Evolutionary conservation across 257 asterid genomes (phyloP), one percentile per base, ranked within the genome.

Genomic region (Forsythia viridissima): DNA sequence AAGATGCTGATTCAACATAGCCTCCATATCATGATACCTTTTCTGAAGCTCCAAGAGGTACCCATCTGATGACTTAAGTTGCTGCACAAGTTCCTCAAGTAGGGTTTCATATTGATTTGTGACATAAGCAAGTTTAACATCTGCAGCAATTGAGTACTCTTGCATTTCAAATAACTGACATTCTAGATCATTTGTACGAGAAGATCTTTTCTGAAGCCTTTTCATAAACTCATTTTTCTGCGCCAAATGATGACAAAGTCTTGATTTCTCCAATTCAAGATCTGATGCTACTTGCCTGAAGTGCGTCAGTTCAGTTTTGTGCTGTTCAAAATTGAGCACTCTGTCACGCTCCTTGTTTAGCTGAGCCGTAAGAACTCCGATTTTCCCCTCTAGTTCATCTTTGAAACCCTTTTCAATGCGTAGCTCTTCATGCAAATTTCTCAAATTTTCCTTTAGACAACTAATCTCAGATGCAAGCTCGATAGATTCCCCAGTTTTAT

Each of bases 231-330:
- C 79, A 11, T 79, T 86, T 59, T 84, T 89, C 88, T 84, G 90
- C 82, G 43, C 80, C 80, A 89, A 80, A 73, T 83, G 91, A 79
- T 73, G 84, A 78, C 80, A 71, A 61, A 90, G 91, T 79, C 89
- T 89, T 66, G 87, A 87, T 77, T 86, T 95, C 84, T 93, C 97
- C 81, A 73, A 44, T 82, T 91, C 94, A 40, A 89, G 88, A 80
- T 87, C 86, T 39, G 86, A 82, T 66, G 82, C 87, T 76, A 86
- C 85, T 77, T 86, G 88, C 87, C 82, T 87, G 66, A 83, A 81
- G 76, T 71, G 87, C 75, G 80, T 68, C 77, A 92, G 77, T 74
- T 92, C 98, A 75, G 83, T 81, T 65, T 86, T 84, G 82, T 86
- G 85, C 85, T 84, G 86, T 75, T 87, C 85, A 34, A 87, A 79